phyloP scores from a whole-genome alignment of 768 basidiomycete genomes.

The Crassisporium funariophilum region DNA sequence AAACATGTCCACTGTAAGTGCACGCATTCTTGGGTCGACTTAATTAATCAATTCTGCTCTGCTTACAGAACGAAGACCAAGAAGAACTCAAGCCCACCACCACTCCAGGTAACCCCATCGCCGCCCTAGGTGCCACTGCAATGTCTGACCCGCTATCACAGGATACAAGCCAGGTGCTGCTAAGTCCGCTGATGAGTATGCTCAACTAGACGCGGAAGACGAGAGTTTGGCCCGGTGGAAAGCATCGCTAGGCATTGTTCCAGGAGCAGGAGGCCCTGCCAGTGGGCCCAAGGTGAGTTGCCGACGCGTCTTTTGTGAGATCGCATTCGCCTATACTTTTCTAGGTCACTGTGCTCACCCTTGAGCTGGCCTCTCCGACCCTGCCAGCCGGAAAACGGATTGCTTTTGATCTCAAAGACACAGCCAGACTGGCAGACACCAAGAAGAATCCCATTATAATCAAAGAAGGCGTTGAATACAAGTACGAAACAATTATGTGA shows the following conservation, averaged over 20 bases:
- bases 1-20: conserved; percentile 59
- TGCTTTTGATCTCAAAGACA: conserved; percentile 63
- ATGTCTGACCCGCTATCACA: conserved; percentile 29
- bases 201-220: conserved; percentile 84
- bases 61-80: conserved; percentile 56
- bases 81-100: conserved; percentile 67
- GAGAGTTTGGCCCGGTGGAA: conserved; percentile 97
- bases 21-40: not conserved
- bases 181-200: conserved; percentile 81
- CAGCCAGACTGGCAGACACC: conserved; percentile 45
- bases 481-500: conserved; percentile 42
- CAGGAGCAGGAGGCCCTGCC: conserved; percentile 42
- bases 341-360: conserved; percentile 71
- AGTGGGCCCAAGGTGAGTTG: conserved; percentile 65
- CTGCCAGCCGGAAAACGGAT: conserved; percentile 65
- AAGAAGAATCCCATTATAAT: conserved; percentile 81
- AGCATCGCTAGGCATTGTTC: conserved; percentile 83
- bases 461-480: conserved; percentile 89
- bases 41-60: conserved; percentile 6
- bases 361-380: conserved; percentile 80
- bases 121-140: conserved; percentile 1
- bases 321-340: conserved; percentile 13
- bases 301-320: not conserved
- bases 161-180: conserved; percentile 75
- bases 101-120: conserved; percentile 59